Base-by-base conservation (phyloP, 345 rosid genomes). In the Euphorbia lathyris region DNA sequence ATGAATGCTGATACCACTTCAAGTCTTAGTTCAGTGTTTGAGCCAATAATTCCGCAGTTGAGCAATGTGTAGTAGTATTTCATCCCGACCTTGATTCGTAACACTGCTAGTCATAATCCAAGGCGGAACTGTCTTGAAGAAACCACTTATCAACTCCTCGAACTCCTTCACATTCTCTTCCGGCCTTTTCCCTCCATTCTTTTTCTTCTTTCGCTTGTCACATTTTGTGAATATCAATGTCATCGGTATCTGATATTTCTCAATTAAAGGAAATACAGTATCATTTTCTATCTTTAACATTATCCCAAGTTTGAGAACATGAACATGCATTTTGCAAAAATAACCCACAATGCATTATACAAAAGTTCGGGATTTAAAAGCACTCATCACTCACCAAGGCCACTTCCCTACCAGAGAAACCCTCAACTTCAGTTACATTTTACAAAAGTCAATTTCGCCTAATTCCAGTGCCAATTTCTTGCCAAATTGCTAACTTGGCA, bases 71-170 rank as follows among this genome's bases (percentile, higher is more conserved):
- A 94, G 72, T 59, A 94, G 78, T 72, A 94, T 90, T 86, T 94
- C 99, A 74, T 94, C 99, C 48, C 97, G 93, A 26, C 99, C 99
- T 81, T 91, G 96, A 82, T 88, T 88, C 3, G 99, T 88, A 71
- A 87, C 90, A 66, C 99, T 86, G 84, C 99, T 94, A 27, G 99
- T 94, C 99, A 91, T 90, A 60, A 94, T 94, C 99, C 97, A 94
- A 16, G 99, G 99, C 4, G 99, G 99, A 12, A 88, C 79, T 7
- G 96, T 83, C 66, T 86, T 78, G 73, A 94, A 94, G 84, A 79
- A 94, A 58, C 92, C 88, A 1, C 74, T 76, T 74, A 94, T 90
- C 85, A 91, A 70, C 79, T 88, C 91, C 72, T 90, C 93, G 69
- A 94, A 94, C 67, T 86, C 87, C 4, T 77, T 81, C 59, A 88